Percentiles rank a stretch among this genome's conserved stretches.
phyloP scores from a whole-genome alignment of 2,329 filamentous ascomycete species.

The Xylariaceae sp. region DNA sequence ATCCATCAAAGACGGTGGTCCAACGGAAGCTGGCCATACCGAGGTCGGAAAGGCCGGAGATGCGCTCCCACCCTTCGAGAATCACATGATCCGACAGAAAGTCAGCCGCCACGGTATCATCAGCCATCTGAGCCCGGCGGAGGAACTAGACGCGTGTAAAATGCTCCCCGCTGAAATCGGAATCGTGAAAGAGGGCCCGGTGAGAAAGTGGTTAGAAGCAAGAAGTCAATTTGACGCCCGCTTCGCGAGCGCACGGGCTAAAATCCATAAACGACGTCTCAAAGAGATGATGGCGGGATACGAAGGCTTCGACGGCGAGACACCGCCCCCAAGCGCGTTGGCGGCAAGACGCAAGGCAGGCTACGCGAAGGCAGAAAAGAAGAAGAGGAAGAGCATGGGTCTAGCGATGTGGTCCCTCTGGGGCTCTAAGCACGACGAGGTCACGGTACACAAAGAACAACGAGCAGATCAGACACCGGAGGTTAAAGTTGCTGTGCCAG shows the following conservation, averaged over 20 bases:
- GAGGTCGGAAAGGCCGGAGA: slow-evolving; percentile 85
- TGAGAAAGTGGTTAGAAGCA: slow-evolving; percentile 78
- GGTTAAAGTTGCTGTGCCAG: slow-evolving; percentile 34
- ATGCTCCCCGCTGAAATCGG: slow-evolving; percentile 67
- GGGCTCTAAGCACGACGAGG: slow-evolving; percentile 86
- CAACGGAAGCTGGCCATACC: slow-evolving; percentile 19
- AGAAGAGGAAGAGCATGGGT: slow-evolving; percentile 62
- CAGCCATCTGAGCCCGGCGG: slow-evolving; percentile 61
- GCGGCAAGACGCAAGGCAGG: slow-evolving; percentile 63
- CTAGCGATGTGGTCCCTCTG: slow-evolving; percentile 81
- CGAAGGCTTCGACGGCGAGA: slow-evolving; percentile 68
- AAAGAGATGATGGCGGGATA: slow-evolving; percentile 72
- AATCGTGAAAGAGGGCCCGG: slow-evolving; percentile 73
- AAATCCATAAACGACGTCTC: slow-evolving; percentile 69
- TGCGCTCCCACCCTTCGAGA: slow-evolving; percentile 71
- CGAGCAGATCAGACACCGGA: slow-evolving; percentile 43
- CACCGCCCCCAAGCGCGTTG: slow-evolving; percentile 79
- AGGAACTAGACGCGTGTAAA: slow-evolving; percentile 63
- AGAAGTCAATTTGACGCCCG: slow-evolving; percentile 71
- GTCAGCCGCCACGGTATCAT: slow-evolving; percentile 77
- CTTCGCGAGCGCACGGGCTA: slow-evolving; percentile 66
- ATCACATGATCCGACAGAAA: slow-evolving; percentile 89
- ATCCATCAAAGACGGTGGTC: slow-evolving; percentile 16
- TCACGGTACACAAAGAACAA: slow-evolving; percentile 61
- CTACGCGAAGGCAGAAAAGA: slow-evolving; percentile 47